Base-by-base conservation (phyloP, 164 flowering plant species). In the Platanus orientalis region DNA sequence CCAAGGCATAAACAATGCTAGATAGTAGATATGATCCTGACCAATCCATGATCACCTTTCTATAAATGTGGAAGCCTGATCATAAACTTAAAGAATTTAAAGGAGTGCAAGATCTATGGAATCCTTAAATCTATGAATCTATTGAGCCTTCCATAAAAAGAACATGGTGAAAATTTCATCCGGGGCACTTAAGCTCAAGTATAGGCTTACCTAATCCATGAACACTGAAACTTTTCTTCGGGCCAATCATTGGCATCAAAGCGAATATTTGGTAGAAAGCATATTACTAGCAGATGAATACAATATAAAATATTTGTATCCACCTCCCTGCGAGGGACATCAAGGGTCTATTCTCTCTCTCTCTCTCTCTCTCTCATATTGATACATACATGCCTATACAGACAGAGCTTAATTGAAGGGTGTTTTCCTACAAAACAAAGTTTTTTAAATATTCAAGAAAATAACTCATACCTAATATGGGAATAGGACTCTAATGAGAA, bases 191-290 rank as follows among this genome's bases (percentile, higher is more conserved):
- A 32, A 60, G 29, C 49, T 69, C 36, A 48, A 30, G n/a, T 23
- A 45, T 57, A 54, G 65, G 65, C 25, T 65, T 67, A 73, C 76
- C 74, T 69, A 67, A 67, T 70, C 69, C 76, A 69, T 60, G 28
- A 40, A 56, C 61, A 59, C 60, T 61, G 36, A 67, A 57, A 53
- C 60, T 61, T 48, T 64, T 57, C 21, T 45, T 36, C 53, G 24
- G 59, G 52, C 78, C 69, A 73, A 70, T 76, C 70, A 70, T 69
- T 76, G 74, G 63, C 27, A 63, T 60, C 44, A n/a, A 65, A 55
- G 62, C 62, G 75, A 71, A 73, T 68, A 67, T 56, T 70, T 64
- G 68, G 67, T 69, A 47, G 63, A 54, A 29, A 58, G 66, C 65
- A 64, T 45, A 61, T 58, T 64, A 54, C 61, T 42, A 60, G 58